A percentile compares a stretch with the other conserved stretches of the same genome.
Conservation (phyloP, 495 filamentous ascomycete genomes). For the Pseudomonodictys pantanalensis region DNA sequence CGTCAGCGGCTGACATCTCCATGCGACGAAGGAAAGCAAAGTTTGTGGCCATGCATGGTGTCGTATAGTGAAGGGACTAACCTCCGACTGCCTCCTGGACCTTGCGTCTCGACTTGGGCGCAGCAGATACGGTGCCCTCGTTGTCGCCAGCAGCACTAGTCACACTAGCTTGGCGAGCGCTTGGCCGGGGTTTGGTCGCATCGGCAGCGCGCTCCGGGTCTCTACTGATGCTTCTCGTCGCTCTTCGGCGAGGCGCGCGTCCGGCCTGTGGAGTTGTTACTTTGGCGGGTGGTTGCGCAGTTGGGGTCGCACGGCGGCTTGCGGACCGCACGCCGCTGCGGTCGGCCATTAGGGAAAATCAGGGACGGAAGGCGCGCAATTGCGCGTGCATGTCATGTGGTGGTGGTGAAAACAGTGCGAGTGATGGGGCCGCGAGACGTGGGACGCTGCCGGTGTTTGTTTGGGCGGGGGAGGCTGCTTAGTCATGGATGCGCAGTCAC, state of each 20-base stretch:
- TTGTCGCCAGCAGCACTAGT: slow-evolving; percentile 32
- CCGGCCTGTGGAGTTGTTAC: slow-evolving; percentile 31
- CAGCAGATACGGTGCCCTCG: slow-evolving; percentile 11
- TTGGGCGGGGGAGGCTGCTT: too few relatives aligned
- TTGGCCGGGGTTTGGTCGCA: slow-evolving; percentile 20
- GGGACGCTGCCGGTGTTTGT: too few relatives aligned
- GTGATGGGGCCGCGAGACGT: background rate
- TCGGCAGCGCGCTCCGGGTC: slow-evolving; percentile 35
- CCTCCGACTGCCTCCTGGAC: slow-evolving; percentile 7
- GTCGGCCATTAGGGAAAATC: slow-evolving; percentile 36
- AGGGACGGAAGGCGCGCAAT: background rate
- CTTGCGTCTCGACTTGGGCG: slow-evolving; percentile 15
- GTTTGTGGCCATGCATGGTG: background rate
- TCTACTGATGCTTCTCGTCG: slow-evolving; percentile 44
- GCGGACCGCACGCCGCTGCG: slow-evolving; percentile 28
- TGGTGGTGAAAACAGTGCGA: background rate
- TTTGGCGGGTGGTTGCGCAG: slow-evolving; percentile 18
- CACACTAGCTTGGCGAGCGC: slow-evolving; percentile 39
- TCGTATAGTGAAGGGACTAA: background rate
- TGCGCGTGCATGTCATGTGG: background rate
- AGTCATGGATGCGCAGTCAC: too few relatives aligned
- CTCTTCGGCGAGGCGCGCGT: slow-evolving; percentile 23
- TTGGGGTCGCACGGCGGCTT: slow-evolving; percentile 22
- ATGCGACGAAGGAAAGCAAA: too few relatives aligned
- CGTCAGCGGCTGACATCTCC: background rate